These are phyloP conservation scores for Phanerochaete carnosa DNA, from an alignment of 768 basidiomycete species.

Conservation along the genomic window DNA sequence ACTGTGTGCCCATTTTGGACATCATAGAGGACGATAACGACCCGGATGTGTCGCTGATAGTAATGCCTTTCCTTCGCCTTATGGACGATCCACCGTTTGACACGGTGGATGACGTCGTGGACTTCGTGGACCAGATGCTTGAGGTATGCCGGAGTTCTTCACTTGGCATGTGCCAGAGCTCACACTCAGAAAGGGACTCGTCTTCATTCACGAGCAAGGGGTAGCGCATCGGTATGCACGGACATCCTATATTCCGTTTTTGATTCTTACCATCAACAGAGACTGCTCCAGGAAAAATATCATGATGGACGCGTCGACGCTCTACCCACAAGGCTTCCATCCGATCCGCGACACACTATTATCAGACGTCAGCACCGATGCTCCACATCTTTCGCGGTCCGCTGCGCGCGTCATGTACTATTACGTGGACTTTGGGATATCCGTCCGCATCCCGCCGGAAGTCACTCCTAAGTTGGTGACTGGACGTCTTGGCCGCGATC, in stretches of 20 bases:
- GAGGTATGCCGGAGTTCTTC: slow-evolving; percentile 10
- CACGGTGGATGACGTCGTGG: slow-evolving; percentile 17
- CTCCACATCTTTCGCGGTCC: too few relatives aligned
- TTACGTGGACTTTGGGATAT: slow-evolving; percentile 26
- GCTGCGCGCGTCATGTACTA: slow-evolving; percentile 22
- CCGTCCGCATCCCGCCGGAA: slow-evolving; percentile 11
- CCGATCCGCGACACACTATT: neutral
- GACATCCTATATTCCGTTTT: too few relatives aligned
- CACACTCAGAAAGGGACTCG: slow-evolving; percentile 14
- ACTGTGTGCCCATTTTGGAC: slow-evolving; percentile 20
- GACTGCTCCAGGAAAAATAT: neutral
- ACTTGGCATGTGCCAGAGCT: too few relatives aligned
- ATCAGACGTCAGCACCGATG: neutral
- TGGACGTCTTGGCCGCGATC: slow-evolving; percentile 15
- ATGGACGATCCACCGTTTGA: slow-evolving; percentile 18
- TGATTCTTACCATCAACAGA: neutral
- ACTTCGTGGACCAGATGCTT: slow-evolving; percentile 20
- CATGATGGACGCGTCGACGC: slow-evolving; percentile 13
- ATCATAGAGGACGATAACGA: slow-evolving; percentile 12
- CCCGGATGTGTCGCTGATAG: neutral
- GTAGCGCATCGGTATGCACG: slow-evolving; percentile 20
- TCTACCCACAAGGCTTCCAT: slow-evolving; percentile 11
- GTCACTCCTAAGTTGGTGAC: slow-evolving; percentile 1
- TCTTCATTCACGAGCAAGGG: slow-evolving; percentile 19
- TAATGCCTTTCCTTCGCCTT: slow-evolving; percentile 18